Base-by-base conservation (phyloP, 2,329 filamentous ascomycete species). In the Neopestalotiopsis rosae region DNA sequence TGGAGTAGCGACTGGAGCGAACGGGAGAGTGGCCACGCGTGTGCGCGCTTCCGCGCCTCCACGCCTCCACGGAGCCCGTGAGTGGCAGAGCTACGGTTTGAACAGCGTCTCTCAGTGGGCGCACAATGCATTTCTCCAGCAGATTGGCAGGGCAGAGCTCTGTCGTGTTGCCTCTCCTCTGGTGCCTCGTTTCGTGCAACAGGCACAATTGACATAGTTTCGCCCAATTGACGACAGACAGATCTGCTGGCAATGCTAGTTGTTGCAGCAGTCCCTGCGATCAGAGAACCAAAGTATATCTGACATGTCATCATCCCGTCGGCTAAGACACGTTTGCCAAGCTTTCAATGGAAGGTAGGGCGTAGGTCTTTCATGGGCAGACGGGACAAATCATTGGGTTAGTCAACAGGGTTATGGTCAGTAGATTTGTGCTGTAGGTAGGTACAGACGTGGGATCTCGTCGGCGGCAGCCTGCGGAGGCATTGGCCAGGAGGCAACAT, bases 301-400 rank as follows among this genome's bases (percentile, higher is more conserved):
- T 73, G 74, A 74, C 73, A 73, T 75, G 74, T 74, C 74, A 74
- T 72, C 72, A 69, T 73, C 69, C 70, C 69, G 74, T 75, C 71
- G 74, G 74, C 74, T 69, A 74, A 70, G 69, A 69, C 56, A 70
- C 57, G 49, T 66, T 52, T 74, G 74, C 72, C 70, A 73, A 74
- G 71, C 67, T 70, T 69, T 40, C 66, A 67, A 62, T 67, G 66
- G 38, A 56, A 67, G 57, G 58, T 52, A 67, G 66, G 58, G 45
- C 45, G 20, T 52, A 17, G 17, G 45, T 10, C 17, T 52, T n/a
- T 17, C n/a, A n/a, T n/a, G 45, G 45, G 45, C 17, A 52, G 45
- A 20, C 10, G 28, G 40, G 20, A 57, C 45, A 52, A 52, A 17
- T 52, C 7, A 20, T 14, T 17, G 34, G 34, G 10, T 38, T 38